Conservation (phyloP, 78 protist genomes). For the Pigoraptor vietnamica region DNA sequence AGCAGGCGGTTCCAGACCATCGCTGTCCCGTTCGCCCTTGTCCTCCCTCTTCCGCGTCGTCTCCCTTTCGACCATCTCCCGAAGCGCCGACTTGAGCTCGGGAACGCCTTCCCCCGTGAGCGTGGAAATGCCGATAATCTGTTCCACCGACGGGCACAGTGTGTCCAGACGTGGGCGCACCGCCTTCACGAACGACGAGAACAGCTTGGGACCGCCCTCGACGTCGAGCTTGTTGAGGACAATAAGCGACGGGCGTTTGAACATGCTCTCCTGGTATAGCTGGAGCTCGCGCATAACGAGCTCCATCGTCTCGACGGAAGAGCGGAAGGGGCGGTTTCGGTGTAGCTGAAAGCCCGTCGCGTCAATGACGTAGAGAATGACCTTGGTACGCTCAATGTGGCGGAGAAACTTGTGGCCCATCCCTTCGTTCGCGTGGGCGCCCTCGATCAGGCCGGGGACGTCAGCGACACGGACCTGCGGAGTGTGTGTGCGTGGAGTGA, state of each 20-base stretch:
- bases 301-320: neutral
- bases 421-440: constrained; percentile 45
- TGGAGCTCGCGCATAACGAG: neutral
- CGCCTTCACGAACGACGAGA: neutral
- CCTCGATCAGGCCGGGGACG: constrained; percentile 61
- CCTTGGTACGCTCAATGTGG: constrained; percentile 45
- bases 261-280: neutral
- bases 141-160: neutral
- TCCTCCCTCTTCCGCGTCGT: no score
- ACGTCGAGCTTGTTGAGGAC: neutral
- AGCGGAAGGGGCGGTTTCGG: neutral
- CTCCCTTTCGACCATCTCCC: neutral
- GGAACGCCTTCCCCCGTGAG: neutral
- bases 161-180: neutral
- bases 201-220: neutral
- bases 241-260: neutral
- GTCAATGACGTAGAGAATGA: neutral
- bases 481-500: no score
- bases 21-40: no score
- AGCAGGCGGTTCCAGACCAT: no score
- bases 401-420: constrained; percentile 59
- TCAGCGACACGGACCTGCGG: constrained; percentile 30
- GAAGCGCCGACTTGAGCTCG: neutral
- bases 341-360: neutral
- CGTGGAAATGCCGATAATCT: neutral